Percentiles rank a stretch among this genome's conserved stretches.
phyloP scores from a whole-genome alignment of 2,329 filamentous ascomycete genomes.

The Sarocladiaceae sp. region DNA sequence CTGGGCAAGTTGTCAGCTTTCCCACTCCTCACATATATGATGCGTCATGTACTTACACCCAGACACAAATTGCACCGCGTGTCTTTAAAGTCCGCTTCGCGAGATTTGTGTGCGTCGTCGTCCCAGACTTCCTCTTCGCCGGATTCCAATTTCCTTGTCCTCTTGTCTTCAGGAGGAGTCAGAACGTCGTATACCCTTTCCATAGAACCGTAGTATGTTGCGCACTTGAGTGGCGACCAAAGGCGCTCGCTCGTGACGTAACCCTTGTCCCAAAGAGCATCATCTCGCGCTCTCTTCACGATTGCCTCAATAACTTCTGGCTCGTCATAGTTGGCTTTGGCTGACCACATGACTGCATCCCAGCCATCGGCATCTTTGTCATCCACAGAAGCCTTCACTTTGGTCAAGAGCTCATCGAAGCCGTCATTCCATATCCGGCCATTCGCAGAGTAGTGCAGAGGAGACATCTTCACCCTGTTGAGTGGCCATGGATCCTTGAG shows the following conservation, averaged over 20 bases:
- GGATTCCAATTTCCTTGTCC: background rate
- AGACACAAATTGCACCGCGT: background rate
- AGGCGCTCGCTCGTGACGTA: background rate
- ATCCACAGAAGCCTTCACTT: background rate
- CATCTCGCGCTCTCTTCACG: background rate
- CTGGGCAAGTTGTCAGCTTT: background rate
- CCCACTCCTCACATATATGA: background rate
- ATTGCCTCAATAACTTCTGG: background rate
- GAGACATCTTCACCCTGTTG: background rate
- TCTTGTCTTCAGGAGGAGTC: background rate
- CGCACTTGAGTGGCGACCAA: slow-evolving; percentile 2
- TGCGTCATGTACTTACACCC: background rate
- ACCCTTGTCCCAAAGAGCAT: background rate
- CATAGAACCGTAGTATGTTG: background rate
- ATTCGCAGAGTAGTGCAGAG: background rate
- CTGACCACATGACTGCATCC: background rate
- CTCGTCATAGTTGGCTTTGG: background rate
- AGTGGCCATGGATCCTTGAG: background rate
- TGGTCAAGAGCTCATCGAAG: background rate
- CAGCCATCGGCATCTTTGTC: slow-evolving; percentile 2
- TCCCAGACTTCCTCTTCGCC: slow-evolving; percentile 1
- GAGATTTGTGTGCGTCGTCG: background rate
- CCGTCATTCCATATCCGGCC: background rate
- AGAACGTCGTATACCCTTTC: background rate
- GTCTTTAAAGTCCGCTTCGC: background rate